These are phyloP conservation scores for Hypoxylon sp. DNA, from an alignment of 2,329 filamentous ascomycete genomes.

Conservation along the genomic window DNA sequence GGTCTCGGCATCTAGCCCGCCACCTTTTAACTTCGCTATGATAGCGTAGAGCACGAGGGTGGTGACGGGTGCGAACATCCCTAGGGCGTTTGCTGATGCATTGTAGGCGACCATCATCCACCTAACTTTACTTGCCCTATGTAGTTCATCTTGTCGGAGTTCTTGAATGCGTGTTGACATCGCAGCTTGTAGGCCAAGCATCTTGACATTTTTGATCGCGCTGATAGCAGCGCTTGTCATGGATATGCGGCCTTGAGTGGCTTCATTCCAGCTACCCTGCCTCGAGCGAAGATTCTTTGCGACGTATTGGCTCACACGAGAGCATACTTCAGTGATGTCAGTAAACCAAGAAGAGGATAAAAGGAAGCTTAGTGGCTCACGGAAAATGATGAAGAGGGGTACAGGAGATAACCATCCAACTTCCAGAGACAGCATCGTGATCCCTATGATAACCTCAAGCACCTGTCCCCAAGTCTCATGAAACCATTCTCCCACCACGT, in stretches of 20 bases:
- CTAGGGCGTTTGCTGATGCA: conserved; percentile 53
- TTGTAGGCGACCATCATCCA: conserved; percentile 54
- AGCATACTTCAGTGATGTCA: conserved; percentile 49
- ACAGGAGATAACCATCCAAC: conserved; percentile 55
- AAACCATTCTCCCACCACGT: conserved; percentile 47
- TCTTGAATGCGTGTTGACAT: conserved; percentile 37
- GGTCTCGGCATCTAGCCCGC: conserved; percentile 46
- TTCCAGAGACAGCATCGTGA: conserved; percentile 49
- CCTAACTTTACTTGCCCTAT: conserved; percentile 46
- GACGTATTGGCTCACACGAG: conserved; percentile 52
- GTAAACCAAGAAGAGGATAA: neutral
- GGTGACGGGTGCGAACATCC: conserved; percentile 52
- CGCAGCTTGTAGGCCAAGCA: conserved; percentile 47
- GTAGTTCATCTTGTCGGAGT: conserved; percentile 48
- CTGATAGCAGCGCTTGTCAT: conserved; percentile 47
- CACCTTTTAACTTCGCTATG: conserved; percentile 36
- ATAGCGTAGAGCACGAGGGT: conserved; percentile 50
- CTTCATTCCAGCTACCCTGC: conserved; percentile 52
- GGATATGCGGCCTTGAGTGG: conserved; percentile 52
- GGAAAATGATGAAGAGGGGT: conserved; percentile 52
- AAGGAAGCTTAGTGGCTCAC: conserved; percentile 42
- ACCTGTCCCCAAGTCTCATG: conserved; percentile 55
- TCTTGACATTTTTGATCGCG: conserved; percentile 53
- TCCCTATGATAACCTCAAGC: conserved; percentile 53
- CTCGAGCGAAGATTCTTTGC: conserved; percentile 47